A percentile compares a stretch with the other conserved stretches of the same genome.
Conservation (phyloP, 208 protist species). For the Wallacemonas sp. region DNA sequence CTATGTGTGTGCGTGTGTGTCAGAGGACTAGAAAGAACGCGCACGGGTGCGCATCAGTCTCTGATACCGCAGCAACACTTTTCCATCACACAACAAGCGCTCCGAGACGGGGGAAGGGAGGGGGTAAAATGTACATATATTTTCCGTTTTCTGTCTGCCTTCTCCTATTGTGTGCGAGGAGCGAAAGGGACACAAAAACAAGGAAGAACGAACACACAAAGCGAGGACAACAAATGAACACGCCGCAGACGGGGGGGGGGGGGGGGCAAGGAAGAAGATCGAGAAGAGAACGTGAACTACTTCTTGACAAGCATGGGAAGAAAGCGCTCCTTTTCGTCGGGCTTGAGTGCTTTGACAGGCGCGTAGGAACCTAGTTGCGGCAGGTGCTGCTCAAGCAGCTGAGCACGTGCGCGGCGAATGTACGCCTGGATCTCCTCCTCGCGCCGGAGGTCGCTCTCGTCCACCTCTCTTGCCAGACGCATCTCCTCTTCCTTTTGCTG, state of each 20-base stretch:
- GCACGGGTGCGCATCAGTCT: too few species aligned
- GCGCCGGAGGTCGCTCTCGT: slow-evolving; percentile 46
- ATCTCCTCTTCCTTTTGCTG: slow-evolving; percentile 79
- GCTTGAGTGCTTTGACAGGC: slow-evolving; percentile 56
- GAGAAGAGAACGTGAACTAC: slow-evolving; percentile 5
- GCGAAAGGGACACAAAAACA: not conserved
- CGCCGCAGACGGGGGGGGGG: not conserved
- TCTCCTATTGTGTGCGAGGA: not conserved
- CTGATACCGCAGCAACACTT: too few species aligned
- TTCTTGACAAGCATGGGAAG: slow-evolving; percentile 17
- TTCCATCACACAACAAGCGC: too few species aligned
- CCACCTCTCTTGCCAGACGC: slow-evolving; percentile 54
- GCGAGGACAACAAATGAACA: too few species aligned
- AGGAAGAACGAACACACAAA: slow-evolving; percentile 18
- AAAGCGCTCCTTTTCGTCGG: slow-evolving; percentile 53
- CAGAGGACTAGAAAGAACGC: too few species aligned
- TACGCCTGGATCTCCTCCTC: slow-evolving; percentile 82
- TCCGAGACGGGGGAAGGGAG: too few species aligned
- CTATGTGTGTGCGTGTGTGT: too few species aligned
- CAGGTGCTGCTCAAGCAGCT: slow-evolving; percentile 77
- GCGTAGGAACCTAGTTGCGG: slow-evolving; percentile 69
- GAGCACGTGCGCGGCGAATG: slow-evolving; percentile 76
- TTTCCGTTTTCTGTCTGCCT: not conserved
- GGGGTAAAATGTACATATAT: slow-evolving; percentile 6
- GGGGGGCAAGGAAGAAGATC: not conserved